Percentiles rank a stretch among this genome's conserved stretches.
These are phyloP conservation scores for Solanum acaule DNA, from an alignment of 257 asterid species.

Conservation along the genomic window DNA sequence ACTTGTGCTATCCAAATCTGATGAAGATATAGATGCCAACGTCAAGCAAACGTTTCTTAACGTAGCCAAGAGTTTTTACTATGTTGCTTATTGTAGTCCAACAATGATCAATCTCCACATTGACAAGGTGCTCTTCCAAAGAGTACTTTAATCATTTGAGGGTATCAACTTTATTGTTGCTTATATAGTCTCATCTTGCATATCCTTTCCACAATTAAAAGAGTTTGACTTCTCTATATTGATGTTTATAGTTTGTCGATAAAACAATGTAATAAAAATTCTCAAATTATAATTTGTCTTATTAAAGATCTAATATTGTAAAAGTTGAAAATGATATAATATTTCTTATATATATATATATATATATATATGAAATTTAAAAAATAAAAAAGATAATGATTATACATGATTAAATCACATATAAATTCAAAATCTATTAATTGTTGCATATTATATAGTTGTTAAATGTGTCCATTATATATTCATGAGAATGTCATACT, in stretches of 20 bases:
- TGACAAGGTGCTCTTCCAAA: conserved; percentile 58
- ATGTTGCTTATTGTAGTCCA: conserved; percentile 40
- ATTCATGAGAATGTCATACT: too few relatives aligned
- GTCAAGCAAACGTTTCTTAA: conserved; percentile 44
- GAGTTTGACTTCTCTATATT: neutral
- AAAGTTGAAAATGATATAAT: too few relatives aligned
- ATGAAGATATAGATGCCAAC: conserved; percentile 20
- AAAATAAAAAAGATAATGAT: too few relatives aligned
- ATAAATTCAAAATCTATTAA: too few relatives aligned
- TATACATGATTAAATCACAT: too few relatives aligned
- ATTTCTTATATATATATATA: too few relatives aligned
- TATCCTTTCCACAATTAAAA: neutral
- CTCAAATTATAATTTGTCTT: too few relatives aligned
- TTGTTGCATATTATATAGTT: too few relatives aligned
- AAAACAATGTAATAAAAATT: neutral
- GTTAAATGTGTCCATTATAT: too few relatives aligned
- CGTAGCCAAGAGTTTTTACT: conserved; percentile 50
- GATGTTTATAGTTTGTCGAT: neutral
- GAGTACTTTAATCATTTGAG: conserved; percentile 18
- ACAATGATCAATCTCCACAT: conserved; percentile 44
- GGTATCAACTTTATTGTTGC: neutral
- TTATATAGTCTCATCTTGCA: neutral
- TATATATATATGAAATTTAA: too few relatives aligned
- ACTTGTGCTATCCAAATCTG: conserved; percentile 26
- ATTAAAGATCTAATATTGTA: too few relatives aligned